Conservation (phyloP, 176 grass and related monocot species). For the Cenchrus fungigraminus region DNA sequence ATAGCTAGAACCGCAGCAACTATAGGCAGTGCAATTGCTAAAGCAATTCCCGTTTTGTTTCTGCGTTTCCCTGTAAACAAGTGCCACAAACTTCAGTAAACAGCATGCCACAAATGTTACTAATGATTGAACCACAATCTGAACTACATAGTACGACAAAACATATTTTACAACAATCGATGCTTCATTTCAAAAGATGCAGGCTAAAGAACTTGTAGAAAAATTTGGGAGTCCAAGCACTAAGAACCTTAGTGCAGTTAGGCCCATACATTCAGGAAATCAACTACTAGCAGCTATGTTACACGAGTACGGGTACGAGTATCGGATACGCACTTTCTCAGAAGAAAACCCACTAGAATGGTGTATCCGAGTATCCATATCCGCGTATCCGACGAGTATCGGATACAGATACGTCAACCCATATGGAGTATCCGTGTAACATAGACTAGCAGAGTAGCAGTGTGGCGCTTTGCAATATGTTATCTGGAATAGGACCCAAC, state of each 20-base stretch:
- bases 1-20: conserved; percentile 31
- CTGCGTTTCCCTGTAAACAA: conserved; percentile 47
- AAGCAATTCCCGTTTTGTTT: conserved; percentile 22
- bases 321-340: too few species aligned
- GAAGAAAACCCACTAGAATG: too few species aligned
- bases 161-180: conserved; percentile 7
- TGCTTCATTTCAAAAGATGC: conserved; percentile 3
- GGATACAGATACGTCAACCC: too few species aligned
- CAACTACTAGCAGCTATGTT: neutral
- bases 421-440: too few species aligned
- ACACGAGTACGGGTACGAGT: too few species aligned
- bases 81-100: conserved; percentile 12
- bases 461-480: neutral
- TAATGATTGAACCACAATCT: neutral
- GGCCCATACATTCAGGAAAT: neutral
- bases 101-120: neutral
- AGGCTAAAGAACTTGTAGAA: neutral
- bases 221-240: neutral
- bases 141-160: neutral
- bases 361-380: too few species aligned
- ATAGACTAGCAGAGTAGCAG: neutral
- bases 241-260: conserved; percentile 15
- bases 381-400: too few species aligned
- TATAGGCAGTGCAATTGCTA: conserved; percentile 55
- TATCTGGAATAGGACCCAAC: neutral